Evolutionary conservation across 2,329 filamentous ascomycete genomes (phyloP).

Genomic region (Polychaeton citri): DNA sequence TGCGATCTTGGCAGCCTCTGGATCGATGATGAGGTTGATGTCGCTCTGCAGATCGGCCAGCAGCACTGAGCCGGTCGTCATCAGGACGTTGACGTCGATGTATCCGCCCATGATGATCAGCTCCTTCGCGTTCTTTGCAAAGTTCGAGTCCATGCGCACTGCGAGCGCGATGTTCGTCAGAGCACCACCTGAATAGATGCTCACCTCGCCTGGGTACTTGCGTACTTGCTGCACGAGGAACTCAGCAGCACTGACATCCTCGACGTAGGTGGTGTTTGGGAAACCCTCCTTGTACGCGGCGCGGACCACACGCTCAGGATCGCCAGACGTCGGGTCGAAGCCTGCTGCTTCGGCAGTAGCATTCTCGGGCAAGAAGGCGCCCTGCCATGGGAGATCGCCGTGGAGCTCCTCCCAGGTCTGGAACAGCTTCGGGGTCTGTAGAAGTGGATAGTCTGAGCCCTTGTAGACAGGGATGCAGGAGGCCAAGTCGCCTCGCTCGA

Average conservation of each 20-base stretch:
- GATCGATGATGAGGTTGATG: slow-evolving; percentile 40
- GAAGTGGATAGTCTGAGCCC: slow-evolving; percentile 33
- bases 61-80: slow-evolving; percentile 16
- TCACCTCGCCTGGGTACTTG: slow-evolving; percentile 38
- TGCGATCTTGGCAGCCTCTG: slow-evolving; percentile 37
- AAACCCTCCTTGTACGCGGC: slow-evolving; percentile 34
- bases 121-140: slow-evolving; percentile 33
- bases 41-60: slow-evolving; percentile 19
- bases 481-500: slow-evolving; percentile 31
- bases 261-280: slow-evolving; percentile 30
- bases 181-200: slow-evolving; percentile 33
- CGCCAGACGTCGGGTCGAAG: slow-evolving; percentile 32
- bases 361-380: slow-evolving; percentile 32
- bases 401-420: slow-evolving; percentile 32
- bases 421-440: slow-evolving; percentile 33
- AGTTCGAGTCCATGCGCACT: slow-evolving; percentile 31
- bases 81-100: slow-evolving; percentile 26
- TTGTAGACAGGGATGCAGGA: slow-evolving; percentile 36
- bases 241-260: slow-evolving; percentile 26
- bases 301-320: slow-evolving; percentile 28
- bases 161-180: slow-evolving; percentile 39
- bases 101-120: slow-evolving; percentile 40
- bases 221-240: slow-evolving; percentile 35
- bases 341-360: slow-evolving; percentile 28
- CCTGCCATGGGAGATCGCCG: slow-evolving; percentile 33